Evolutionary conservation across 352 stramenopile species (phyloP).

Genomic region (Phytophthora crassamura): DNA sequence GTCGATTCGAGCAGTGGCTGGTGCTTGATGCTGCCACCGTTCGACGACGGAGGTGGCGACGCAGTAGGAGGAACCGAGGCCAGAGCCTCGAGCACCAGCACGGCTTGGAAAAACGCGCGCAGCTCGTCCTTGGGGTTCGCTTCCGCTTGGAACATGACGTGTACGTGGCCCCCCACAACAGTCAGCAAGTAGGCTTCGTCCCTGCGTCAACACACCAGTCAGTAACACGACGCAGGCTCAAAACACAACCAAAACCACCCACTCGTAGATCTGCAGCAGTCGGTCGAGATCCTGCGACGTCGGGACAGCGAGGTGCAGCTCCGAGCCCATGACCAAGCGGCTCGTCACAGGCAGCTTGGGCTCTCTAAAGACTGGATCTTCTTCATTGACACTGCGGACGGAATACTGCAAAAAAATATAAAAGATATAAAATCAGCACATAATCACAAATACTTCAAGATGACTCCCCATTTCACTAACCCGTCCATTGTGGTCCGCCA

Average conservation of each 20-base stretch:
- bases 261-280: conserved; percentile 64
- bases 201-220: conserved; percentile 27
- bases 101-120: conserved; percentile 76
- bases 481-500: conserved; percentile 32
- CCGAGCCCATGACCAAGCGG: conserved; percentile 65
- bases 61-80: conserved; percentile 16
- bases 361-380: conserved; percentile 63
- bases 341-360: conserved; percentile 52
- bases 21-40: conserved; percentile 21
- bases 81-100: conserved; percentile 60
- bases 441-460: conserved; percentile 28
- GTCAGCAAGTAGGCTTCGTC: conserved; percentile 71
- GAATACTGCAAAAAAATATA: conserved; percentile 42
- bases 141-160: conserved; percentile 64
- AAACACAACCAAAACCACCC: background rate
- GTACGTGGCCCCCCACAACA: conserved; percentile 36
- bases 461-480: conserved; percentile 22
- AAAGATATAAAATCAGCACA: background rate
- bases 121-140: conserved; percentile 67
- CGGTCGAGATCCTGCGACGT: conserved; percentile 51
- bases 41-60: conserved; percentile 22
- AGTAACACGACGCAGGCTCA: background rate
- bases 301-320: conserved; percentile 50
- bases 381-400: conserved; percentile 66
- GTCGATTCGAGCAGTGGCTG: conserved; percentile 53